Conservation (phyloP, 2,329 filamentous ascomycete species). For the Ceratocystis smalleyi region DNA sequence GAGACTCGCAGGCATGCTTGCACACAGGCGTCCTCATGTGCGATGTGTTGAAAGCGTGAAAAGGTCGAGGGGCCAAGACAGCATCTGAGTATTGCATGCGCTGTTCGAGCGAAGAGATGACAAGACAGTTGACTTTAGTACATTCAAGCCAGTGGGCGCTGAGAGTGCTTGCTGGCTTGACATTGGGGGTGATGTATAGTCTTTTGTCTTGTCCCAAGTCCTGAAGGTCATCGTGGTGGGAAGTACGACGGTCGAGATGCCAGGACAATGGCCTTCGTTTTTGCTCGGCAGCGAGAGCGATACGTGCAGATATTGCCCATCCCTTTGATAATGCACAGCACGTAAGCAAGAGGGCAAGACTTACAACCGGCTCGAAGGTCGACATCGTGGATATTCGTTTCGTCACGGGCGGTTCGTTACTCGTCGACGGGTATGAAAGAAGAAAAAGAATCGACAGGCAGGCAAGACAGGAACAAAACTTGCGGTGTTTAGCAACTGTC, state of each 20-base stretch:
- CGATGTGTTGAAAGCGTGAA: background rate
- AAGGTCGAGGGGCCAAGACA: background rate
- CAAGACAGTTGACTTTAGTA: background rate
- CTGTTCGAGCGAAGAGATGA: background rate
- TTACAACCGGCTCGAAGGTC: conserved; percentile 56
- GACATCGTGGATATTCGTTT: conserved; percentile 41
- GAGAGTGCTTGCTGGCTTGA: background rate
- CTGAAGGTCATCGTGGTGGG: background rate
- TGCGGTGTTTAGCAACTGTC: conserved; percentile 13
- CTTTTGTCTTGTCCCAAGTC: background rate
- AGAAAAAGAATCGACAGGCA: conserved; percentile 21
- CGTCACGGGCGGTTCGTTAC: conserved; percentile 23
- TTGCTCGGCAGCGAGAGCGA: conserved; percentile 3
- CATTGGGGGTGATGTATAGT: background rate
- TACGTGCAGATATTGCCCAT: conserved; percentile 9
- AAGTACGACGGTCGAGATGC: conserved; percentile 1
- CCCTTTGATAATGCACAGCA: background rate
- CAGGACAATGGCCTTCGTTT: background rate
- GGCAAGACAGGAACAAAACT: conserved; percentile 15
- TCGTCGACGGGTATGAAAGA: conserved; percentile 22
- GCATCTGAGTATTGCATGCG: conserved; percentile 6
- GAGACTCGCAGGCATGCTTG: background rate
- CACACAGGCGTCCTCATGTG: background rate
- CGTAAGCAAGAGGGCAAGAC: conserved; percentile 26
- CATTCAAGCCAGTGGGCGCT: background rate